Conservation (phyloP, 306 rosid species). For the Cicer cuneatum region DNA sequence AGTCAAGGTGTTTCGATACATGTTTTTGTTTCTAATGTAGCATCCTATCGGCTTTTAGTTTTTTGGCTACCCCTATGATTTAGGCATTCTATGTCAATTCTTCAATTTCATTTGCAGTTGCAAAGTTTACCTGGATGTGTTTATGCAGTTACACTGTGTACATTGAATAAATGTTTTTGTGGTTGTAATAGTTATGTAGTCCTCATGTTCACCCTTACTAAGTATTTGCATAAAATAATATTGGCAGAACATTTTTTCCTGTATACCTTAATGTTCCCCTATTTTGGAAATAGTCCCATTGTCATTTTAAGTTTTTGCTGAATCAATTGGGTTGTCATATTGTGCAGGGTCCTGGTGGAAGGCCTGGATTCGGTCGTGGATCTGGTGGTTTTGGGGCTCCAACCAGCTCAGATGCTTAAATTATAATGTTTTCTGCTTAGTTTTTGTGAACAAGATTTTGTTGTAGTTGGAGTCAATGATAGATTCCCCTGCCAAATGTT, state of each 20-base stretch:
- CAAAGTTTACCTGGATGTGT: not conserved
- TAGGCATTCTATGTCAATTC: not conserved
- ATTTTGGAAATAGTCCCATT: not conserved
- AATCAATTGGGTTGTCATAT: constrained; percentile 10
- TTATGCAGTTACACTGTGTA: not conserved
- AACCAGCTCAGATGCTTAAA: constrained; percentile 62
- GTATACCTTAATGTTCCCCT: not conserved
- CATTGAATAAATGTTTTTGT: not conserved
- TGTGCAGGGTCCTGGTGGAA: constrained; percentile 68
- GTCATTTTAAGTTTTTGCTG: not conserved
- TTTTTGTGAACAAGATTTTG: constrained; percentile 5
- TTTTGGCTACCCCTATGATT: not conserved
- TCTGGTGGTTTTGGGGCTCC: constrained; percentile 62
- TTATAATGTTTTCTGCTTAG: constrained; percentile 18
- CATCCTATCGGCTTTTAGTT: not conserved
- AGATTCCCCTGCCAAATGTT: constrained; percentile 14
- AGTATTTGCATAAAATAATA: not conserved
- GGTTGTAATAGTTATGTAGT: not conserved
- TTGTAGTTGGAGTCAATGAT: constrained; percentile 30
- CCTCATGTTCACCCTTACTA: not conserved
- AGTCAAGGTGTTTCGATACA: not conserved
- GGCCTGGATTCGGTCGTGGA: constrained; percentile 80
- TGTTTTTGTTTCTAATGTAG: constrained; percentile 5
- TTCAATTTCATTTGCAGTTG: not conserved
- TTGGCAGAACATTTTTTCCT: not conserved